Evolutionary conservation across 148 eudicot species (phyloP), one percentile per base, ranked within the genome.

Genomic region (Polygonum aviculare): DNA sequence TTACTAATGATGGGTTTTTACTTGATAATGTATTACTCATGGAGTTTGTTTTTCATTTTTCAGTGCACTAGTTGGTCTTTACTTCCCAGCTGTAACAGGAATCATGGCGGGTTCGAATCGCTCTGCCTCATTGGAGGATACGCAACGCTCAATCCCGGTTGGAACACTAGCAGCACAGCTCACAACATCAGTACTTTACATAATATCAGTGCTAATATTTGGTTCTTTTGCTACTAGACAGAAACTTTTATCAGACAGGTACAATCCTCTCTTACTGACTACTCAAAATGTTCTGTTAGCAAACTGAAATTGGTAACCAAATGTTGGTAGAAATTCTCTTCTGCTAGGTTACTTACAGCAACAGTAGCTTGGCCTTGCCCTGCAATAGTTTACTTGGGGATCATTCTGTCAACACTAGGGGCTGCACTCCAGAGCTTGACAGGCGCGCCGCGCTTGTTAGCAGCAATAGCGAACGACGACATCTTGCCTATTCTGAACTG

Each of bases 61-160:
- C 89, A 95, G 98, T 89, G 92, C 97, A 74, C 81, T 95, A 91
- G 98, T 95, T 79, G 97, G 98, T 69, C 96, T 95, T 75, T 95
- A 92, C 83, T 95, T 95, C 84, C 98, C 98, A 81, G 98, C 98
- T 78, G 98, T 95, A 40, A 90, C 98, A 4, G 98, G 98, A 80
- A 95, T 95, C 81, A 95, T 95, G 97, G 98, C 97, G 73, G 98
- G 98, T 76, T 95, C 98, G 67, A 95, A 95, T 82, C 94, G 98
- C 35, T 95, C 98, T 55, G 86, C 94, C 74, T 90, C 92, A 15
- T 80, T 95, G 62, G 88, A 95, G 84, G 97, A 95, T 83, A 95
- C 98, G 48, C 98, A 95, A 78, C 89, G 90, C 40, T 92, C 98
- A 45, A 95, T 95, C 73, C 97, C 98, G 69, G 26, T 89, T 83